Percentiles rank a stretch among this genome's conserved stretches.
Conservation (phyloP, 768 basidiomycete species). For the Pholiota molesta region DNA sequence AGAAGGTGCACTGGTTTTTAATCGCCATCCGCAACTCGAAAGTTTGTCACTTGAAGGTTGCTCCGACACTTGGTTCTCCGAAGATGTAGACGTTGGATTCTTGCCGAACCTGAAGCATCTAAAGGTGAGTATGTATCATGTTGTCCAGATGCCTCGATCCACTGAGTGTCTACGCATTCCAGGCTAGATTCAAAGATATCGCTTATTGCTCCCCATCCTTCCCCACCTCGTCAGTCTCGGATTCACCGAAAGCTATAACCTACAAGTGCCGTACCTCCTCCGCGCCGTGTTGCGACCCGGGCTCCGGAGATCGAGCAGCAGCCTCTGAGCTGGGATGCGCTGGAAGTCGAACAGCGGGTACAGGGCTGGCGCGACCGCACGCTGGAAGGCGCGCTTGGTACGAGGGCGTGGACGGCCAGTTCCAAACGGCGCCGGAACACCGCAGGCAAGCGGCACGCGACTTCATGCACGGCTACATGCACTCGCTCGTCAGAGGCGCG, state of each 20-base stretch:
- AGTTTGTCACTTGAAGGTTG: background rate
- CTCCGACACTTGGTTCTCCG: background rate
- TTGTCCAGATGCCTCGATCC: background rate
- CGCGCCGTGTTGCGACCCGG: slow-evolving; percentile 17
- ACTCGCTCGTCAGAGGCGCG: slow-evolving; percentile 12
- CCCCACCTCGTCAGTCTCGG: slow-evolving; percentile 2
- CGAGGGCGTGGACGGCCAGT: slow-evolving; percentile 15
- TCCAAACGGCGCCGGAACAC: background rate
- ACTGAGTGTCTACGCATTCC: too few species aligned
- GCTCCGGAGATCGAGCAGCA: slow-evolving; percentile 13
- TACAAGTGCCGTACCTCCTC: slow-evolving; percentile 23
- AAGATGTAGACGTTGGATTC: background rate
- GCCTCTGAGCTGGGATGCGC: too few species aligned
- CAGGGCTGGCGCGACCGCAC: too few species aligned
- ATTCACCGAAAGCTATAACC: slow-evolving; percentile 13
- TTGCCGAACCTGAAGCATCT: background rate
- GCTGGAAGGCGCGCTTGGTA: slow-evolving; percentile 19
- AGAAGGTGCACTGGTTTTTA: too few species aligned
- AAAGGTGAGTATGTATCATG: background rate
- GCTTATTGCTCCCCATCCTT: background rate
- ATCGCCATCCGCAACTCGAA: background rate
- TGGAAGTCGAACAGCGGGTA: too few species aligned
- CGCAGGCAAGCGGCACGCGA: background rate
- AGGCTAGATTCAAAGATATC: slow-evolving; percentile 13
- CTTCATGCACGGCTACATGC: slow-evolving; percentile 14